Base-by-base conservation (phyloP, 2,329 filamentous ascomycete genomes). In the Aspergillus sp. region DNA sequence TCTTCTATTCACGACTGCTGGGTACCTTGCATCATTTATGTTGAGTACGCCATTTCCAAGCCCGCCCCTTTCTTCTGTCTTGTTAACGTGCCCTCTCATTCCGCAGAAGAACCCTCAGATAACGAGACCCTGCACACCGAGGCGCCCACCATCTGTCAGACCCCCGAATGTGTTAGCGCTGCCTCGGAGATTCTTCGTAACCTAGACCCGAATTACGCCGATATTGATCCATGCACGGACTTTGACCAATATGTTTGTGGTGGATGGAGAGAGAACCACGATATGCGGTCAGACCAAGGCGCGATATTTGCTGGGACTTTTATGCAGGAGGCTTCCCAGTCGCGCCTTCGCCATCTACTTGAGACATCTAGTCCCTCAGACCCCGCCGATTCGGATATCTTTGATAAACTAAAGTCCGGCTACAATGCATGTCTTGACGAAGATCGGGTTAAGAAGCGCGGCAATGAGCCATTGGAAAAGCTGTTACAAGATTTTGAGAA, bases 241-340 rank as follows among this genome's bases (percentile, higher is more conserved):
- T 91, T 91, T 59, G 85, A 89, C 59, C 78, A 86, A 68, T 81
- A 86, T 56, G 85, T 86, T 19, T 90, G 88, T 64, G 86, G 85
- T 55, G 87, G 87, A 11, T 90, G 87, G 83, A 78, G 82, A 52
- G 78, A 84, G 21, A 79, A 77, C 9, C 83, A 90, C 73, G 86
- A 89, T 65, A 80, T 90, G 57, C 82, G 87, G 3, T 75, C 84
- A 3, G 88, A 90, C 66, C 83, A 86, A 61, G 80, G 83, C 35
- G 80, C 82, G 63, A 80, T 81, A 35, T 88, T 86, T 59, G 84
- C 86, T 2, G 81, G 82, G 23, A 84, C 80, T 2, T 79, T 85
- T 59, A 86, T 90, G 83, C 75, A 75, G 19, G 86, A 89, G 67
- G 81, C 81, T 58, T 83, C 83, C 6, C 80, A 86, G 63, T 79